Percentiles rank a stretch among this genome's conserved stretches.
Conservation (phyloP, 208 protist species). For the Trypanosoma melophagium region DNA sequence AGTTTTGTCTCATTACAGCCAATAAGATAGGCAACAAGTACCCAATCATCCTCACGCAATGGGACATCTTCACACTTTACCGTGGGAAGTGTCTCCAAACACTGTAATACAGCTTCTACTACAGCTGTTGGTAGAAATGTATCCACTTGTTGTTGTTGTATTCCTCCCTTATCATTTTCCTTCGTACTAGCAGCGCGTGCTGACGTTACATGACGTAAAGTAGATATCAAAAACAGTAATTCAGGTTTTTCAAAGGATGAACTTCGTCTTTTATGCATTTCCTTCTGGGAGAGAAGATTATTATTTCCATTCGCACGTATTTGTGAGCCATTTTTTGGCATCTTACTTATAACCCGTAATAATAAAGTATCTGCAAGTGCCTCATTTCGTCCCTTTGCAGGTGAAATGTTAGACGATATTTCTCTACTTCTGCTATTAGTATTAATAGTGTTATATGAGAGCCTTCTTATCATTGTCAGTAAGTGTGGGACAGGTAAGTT, state of each 20-base stretch:
- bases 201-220: constrained; percentile 10
- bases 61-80: constrained; percentile 11
- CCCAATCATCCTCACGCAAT: constrained; percentile 20
- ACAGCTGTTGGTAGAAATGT: constrained; percentile 10
- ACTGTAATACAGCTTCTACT: constrained; percentile 18
- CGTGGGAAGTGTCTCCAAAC: constrained; percentile 12
- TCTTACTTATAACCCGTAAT: constrained; percentile 5
- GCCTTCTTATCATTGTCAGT: constrained; percentile 19
- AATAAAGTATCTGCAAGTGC: constrained; percentile 11
- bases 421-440: background rate
- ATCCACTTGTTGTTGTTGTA: too few species aligned
- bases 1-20: constrained; percentile 12
- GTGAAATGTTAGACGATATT: background rate
- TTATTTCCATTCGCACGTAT: constrained; percentile 3
- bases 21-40: constrained; percentile 18
- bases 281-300: constrained; percentile 13
- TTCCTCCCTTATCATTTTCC: background rate
- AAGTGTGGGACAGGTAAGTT: background rate
- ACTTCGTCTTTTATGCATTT: constrained; percentile 22
- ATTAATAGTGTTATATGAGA: background rate
- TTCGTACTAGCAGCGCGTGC: background rate
- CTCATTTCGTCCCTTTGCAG: constrained; percentile 1
- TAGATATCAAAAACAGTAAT: constrained; percentile 21
- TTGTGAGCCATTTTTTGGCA: constrained; percentile 4
- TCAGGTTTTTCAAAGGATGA: constrained; percentile 22